These are phyloP conservation scores for Cicer bijugum DNA, from an alignment of 306 rosid species.

Conservation along the genomic window DNA sequence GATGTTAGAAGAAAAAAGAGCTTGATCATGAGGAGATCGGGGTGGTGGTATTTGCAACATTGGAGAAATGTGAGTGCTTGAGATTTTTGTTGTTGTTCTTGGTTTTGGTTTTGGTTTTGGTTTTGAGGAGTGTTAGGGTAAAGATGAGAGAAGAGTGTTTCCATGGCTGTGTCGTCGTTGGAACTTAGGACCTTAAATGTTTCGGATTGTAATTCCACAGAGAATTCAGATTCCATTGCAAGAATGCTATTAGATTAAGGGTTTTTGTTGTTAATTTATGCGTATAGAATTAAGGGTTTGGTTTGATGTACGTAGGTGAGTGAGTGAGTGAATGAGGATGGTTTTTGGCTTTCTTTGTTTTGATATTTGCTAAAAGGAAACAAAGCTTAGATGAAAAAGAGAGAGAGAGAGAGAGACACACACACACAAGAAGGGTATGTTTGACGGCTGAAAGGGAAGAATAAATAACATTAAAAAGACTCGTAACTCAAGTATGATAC, in stretches of 20 bases:
- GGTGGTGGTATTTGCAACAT: conserved; percentile 49
- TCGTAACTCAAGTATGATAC: too few relatives aligned
- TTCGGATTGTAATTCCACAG: conserved; percentile 36
- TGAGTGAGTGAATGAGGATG: not conserved
- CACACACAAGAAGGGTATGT: too few relatives aligned
- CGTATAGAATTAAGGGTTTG: not conserved
- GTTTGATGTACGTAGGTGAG: not conserved
- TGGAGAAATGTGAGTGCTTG: conserved; percentile 41
- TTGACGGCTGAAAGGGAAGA: too few relatives aligned
- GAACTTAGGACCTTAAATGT: conserved; percentile 41
- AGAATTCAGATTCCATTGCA: conserved; percentile 43
- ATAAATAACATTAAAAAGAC: too few relatives aligned
- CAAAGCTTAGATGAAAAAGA: too few relatives aligned
- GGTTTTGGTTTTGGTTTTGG: not conserved
- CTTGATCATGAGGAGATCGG: conserved; percentile 50
- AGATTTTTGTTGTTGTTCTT: conserved; percentile 9
- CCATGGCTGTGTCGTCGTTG: conserved; percentile 46
- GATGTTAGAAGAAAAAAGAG: conserved; percentile 44
- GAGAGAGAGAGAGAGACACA: too few relatives aligned
- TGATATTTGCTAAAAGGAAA: too few relatives aligned
- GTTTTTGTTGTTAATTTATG: not conserved
- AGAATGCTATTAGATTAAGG: conserved; percentile 2
- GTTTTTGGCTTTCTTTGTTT: too few relatives aligned
- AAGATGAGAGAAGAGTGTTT: conserved; percentile 38
- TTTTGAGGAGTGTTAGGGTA: conserved; percentile 5